Evolutionary conservation across 345 rosid species (phyloP), one percentile per base, ranked within the genome.

Genomic region (Salix viminalis): DNA sequence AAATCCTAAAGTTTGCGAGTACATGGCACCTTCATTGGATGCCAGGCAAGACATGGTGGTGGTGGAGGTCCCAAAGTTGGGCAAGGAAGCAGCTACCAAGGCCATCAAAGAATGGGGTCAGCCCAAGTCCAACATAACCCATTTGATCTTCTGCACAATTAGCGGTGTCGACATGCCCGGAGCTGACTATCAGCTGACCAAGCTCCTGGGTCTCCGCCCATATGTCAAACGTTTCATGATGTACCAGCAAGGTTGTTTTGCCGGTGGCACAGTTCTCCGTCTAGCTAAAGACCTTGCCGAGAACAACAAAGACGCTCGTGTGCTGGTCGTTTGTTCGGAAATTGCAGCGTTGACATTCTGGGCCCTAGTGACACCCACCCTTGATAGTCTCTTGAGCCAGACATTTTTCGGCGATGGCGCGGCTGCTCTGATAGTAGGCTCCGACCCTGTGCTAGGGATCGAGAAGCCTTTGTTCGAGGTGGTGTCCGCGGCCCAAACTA

Each of bases 151-250:
- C 84, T 92, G 97, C 79, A 92, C 97, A 6, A 90, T 96, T 2
- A 89, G 94, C 0, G 96, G 97, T 0, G 96, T 91, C 0, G 97
- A 92, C 88, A 92, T 92, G 97, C 96, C 97, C 18, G 97, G 96
- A 1, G 97, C 97, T 1, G 97, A 92, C 83, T 92, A 91, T 86
- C 96, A 91, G 79, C 94, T 92, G 75, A 91, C 96, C 16, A 92
- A 92, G 82, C 92, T 92, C 21, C 80, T 91, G 16, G 96, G 97
- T 14, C 94, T 92, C 7, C 87, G 91, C 3, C 87, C 95, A 11
- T 91, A 94, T 1, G 92, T 92, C 5, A 91, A 92, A 79, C 91
- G 92, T 44, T 77, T 86, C 65, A 89, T 92, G 95, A 85, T 88
- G 87, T 86, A 87, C 69, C 91, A 86, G 48, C 90, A 86, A 65